A percentile compares a stretch with the other conserved stretches of the same genome.
These are phyloP conservation scores for Vicia villosa DNA, from an alignment of 306 rosid species.

Conservation along the genomic window DNA sequence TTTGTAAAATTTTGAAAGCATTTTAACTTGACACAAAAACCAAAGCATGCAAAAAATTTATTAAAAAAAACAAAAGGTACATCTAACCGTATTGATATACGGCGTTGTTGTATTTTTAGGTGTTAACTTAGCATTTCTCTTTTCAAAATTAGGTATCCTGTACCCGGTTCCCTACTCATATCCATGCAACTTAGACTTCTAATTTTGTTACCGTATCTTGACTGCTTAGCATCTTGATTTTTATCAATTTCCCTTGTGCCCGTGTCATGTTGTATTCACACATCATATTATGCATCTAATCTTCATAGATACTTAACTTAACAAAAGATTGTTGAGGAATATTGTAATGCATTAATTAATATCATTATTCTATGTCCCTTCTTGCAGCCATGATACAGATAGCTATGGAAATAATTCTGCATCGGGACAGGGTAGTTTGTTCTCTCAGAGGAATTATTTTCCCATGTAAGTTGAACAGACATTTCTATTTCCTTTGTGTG, in stretches of 20 bases:
- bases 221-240: background rate
- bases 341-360: constrained; percentile 13
- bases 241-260: background rate
- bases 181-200: too few species aligned
- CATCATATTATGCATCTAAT: background rate
- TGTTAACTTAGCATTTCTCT: too few species aligned
- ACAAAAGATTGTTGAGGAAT: background rate
- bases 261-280: background rate
- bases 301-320: background rate
- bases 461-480: constrained; percentile 49
- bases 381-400: constrained; percentile 47
- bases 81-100: too few species aligned
- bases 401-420: constrained; percentile 30
- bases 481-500: constrained; percentile 9
- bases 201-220: background rate
- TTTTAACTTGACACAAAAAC: too few species aligned
- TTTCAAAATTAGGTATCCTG: too few species aligned
- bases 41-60: too few species aligned
- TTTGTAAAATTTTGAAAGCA: too few species aligned
- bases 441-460: constrained; percentile 43
- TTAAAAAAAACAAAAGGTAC: too few species aligned
- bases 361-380: constrained; percentile 24
- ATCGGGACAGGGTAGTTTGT: constrained; percentile 29
- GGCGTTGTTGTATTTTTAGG: too few species aligned
- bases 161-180: too few species aligned